Percentiles rank a stretch among this genome's conserved stretches.
These are phyloP conservation scores for Discostella pseudostelligera DNA, from an alignment of 108 stramenopile genomes.

Conservation along the genomic window DNA sequence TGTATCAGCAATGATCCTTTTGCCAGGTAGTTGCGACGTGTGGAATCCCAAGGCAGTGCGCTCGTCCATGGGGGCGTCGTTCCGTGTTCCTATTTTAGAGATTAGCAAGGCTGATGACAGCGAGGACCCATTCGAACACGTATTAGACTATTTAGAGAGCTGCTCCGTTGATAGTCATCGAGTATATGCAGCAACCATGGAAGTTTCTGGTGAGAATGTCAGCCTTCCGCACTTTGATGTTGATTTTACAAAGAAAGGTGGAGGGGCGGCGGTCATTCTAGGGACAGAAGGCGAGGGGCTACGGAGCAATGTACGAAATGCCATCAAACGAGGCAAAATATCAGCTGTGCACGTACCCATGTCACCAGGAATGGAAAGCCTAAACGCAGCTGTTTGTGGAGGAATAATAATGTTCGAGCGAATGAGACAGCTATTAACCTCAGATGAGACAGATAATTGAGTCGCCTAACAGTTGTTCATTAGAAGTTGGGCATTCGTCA, in stretches of 20 bases:
- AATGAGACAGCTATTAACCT: slow-evolving; percentile 44
- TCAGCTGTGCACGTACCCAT: slow-evolving; percentile 79
- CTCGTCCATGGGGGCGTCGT: slow-evolving; percentile 78
- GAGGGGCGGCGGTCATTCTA: slow-evolving; percentile 65
- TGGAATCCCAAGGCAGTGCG: slow-evolving; percentile 86
- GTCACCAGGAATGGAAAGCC: slow-evolving; percentile 77
- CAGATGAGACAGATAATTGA: not conserved
- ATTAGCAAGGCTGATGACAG: slow-evolving; percentile 22
- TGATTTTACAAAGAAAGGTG: slow-evolving; percentile 27
- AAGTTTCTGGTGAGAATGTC: slow-evolving; percentile 40
- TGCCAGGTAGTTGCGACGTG: slow-evolving; percentile 80
- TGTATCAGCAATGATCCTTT: slow-evolving; percentile 60
- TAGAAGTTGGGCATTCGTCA: no score
- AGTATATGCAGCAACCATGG: slow-evolving; percentile 79
- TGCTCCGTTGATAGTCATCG: slow-evolving; percentile 39
- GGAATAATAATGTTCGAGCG: slow-evolving; percentile 86
- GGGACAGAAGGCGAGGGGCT: slow-evolving; percentile 81
- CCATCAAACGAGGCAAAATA: slow-evolving; percentile 45
- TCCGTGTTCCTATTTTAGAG: slow-evolving; percentile 70
- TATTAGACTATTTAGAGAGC: slow-evolving; percentile 30
- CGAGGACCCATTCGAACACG: slow-evolving; percentile 17
- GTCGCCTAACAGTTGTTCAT: not conserved
- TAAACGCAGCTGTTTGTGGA: slow-evolving; percentile 87
- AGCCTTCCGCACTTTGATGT: slow-evolving; percentile 53
- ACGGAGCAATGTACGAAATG: slow-evolving; percentile 51